Evolutionary conservation across 331 rosid species (phyloP).

Genomic region (Acacia pycnantha): DNA sequence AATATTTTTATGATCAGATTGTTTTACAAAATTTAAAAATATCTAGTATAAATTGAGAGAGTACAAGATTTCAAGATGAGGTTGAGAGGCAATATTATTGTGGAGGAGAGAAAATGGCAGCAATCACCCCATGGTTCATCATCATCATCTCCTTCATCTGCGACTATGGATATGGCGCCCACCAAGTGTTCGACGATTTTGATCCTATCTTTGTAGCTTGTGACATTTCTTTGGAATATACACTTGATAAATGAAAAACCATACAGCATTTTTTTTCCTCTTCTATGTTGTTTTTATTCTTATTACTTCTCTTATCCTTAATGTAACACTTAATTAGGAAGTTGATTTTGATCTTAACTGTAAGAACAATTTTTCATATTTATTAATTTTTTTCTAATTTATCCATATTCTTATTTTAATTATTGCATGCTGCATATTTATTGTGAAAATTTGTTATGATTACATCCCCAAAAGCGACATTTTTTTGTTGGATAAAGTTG

Average conservation of each 20-base stretch:
- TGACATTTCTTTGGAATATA: background rate
- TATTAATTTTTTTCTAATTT: no score
- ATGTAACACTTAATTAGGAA: rapidly evolving
- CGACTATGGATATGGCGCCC: slow-evolving; percentile 24
- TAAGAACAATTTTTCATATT: no score
- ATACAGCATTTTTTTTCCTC: background rate
- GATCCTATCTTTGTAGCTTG: background rate
- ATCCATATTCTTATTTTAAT: no score
- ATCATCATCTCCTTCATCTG: slow-evolving; percentile 26
- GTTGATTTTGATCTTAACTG: no score
- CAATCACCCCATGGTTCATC: background rate
- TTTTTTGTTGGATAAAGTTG: no score
- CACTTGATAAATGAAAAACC: background rate
- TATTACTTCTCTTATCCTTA: no score
- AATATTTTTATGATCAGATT: no score
- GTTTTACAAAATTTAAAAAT: no score
- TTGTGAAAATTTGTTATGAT: no score
- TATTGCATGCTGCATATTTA: no score
- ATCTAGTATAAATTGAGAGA: background rate
- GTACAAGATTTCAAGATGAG: background rate
- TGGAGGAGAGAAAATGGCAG: background rate
- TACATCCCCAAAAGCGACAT: no score
- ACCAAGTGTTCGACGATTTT: background rate
- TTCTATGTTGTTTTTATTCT: background rate
- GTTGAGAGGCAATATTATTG: background rate